Evolutionary conservation across 495 filamentous ascomycete genomes (phyloP).

Genomic region (Cudoniella acicularis): DNA sequence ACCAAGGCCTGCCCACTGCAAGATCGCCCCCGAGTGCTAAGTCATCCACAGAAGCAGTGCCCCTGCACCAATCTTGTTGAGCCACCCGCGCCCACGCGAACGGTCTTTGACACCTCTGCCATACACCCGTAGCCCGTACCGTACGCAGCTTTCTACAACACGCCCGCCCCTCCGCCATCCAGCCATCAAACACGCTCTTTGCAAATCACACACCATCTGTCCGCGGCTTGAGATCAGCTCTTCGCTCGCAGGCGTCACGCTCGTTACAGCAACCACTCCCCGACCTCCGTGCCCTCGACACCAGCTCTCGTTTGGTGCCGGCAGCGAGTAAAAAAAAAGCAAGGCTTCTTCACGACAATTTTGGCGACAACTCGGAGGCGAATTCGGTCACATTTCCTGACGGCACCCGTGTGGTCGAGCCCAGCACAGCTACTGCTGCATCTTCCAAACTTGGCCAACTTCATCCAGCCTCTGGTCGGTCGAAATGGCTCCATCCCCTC

Average conservation of each 20-base stretch:
- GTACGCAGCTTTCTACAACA: background rate
- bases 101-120: background rate
- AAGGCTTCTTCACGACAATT: slow-evolving; percentile 18
- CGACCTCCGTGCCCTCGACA: slow-evolving; percentile 5
- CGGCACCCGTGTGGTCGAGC: slow-evolving; percentile 13
- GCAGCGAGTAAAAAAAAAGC: slow-evolving; percentile 7
- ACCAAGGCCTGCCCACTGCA: background rate
- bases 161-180: slow-evolving; percentile 17
- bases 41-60: background rate
- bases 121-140: no score
- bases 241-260: slow-evolving; percentile 24
- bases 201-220: slow-evolving; percentile 12
- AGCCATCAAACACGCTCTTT: slow-evolving; percentile 26
- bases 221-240: slow-evolving; percentile 21
- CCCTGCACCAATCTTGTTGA: background rate
- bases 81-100: background rate
- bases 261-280: slow-evolving; percentile 22
- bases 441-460: slow-evolving; percentile 12
- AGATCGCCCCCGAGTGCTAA: background rate
- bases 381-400: slow-evolving; percentile 11
- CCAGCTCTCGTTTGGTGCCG: slow-evolving; percentile 21
- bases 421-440: slow-evolving; percentile 20
- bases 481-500: slow-evolving; percentile 26
- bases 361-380: slow-evolving; percentile 19
- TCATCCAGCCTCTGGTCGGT: slow-evolving; percentile 11